Evolutionary conservation across 164 flowering plant genomes (phyloP).

Genomic region (Liquidambar formosana): DNA sequence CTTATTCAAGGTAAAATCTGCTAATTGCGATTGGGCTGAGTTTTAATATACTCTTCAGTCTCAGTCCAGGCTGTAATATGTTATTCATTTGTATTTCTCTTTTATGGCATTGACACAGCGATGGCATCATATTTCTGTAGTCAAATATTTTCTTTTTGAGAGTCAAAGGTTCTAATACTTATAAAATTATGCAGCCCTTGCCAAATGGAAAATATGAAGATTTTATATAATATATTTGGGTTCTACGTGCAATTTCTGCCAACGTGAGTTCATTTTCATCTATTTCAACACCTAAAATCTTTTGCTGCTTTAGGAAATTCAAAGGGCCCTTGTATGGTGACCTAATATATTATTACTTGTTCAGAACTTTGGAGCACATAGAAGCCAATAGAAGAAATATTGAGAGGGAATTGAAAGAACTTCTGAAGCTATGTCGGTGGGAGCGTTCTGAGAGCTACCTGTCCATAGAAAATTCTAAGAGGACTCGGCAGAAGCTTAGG

Average conservation of each 20-base stretch:
- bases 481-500: slow-evolving; percentile 62
- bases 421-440: slow-evolving; percentile 71
- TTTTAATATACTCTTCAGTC: not conserved
- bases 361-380: slow-evolving; percentile 60
- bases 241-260: slow-evolving; percentile 79
- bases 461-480: slow-evolving; percentile 55
- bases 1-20: slow-evolving; percentile 45
- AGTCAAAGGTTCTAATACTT: not conserved
- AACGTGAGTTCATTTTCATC: slow-evolving; percentile 43
- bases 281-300: not conserved
- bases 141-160: not conserved
- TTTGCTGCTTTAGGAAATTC: not conserved
- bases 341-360: slow-evolving; percentile 7
- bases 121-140: not conserved
- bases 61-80: not conserved
- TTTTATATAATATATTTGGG: slow-evolving; percentile 78
- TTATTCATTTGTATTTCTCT: not conserved
- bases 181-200: slow-evolving; percentile 41
- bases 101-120: too few relatives aligned
- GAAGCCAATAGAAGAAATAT: slow-evolving; percentile 43
- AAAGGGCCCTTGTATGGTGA: not conserved
- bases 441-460: slow-evolving; percentile 49
- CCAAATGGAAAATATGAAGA: slow-evolving; percentile 45
- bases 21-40: not conserved
- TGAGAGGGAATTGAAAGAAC: slow-evolving; percentile 59